Conservation (phyloP, 208 protist genomes). For the Leishmania mexicana region DNA sequence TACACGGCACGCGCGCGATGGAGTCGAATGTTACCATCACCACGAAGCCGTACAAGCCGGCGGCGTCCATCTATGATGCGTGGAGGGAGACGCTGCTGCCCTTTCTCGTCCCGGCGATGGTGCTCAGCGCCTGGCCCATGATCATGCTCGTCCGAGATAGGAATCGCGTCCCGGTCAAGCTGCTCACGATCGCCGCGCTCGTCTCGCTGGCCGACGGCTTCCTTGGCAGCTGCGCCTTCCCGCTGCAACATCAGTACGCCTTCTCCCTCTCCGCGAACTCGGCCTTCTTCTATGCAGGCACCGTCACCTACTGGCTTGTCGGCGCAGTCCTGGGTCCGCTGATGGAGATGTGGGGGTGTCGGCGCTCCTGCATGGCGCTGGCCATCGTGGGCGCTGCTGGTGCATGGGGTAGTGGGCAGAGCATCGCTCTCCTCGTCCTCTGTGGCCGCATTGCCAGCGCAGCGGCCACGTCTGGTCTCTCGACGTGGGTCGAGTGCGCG, state of each 20-base stretch:
- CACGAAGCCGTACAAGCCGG: neutral
- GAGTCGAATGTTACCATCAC: neutral
- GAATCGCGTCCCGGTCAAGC: slow-evolving; percentile 15
- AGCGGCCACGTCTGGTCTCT: slow-evolving; percentile 12
- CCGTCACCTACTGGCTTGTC: slow-evolving; percentile 19
- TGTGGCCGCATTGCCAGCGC: slow-evolving; percentile 12
- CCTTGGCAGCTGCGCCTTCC: slow-evolving; percentile 22
- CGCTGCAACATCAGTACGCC: slow-evolving; percentile 26
- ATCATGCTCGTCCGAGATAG: slow-evolving; percentile 6
- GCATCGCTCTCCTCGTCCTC: neutral
- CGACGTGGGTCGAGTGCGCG: slow-evolving; percentile 18
- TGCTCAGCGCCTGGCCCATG: slow-evolving; percentile 15
- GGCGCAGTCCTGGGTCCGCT: slow-evolving; percentile 10
- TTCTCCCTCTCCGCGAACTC: slow-evolving; percentile 14
- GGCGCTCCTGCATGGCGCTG: slow-evolving; percentile 8
- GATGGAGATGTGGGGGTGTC: slow-evolving; percentile 14
- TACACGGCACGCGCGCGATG: neutral
- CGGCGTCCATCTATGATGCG: slow-evolving; percentile 16
- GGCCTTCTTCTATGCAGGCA: slow-evolving; percentile 17
- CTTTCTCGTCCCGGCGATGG: slow-evolving; percentile 19
- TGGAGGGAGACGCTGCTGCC: slow-evolving; percentile 12
- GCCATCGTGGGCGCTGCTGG: slow-evolving; percentile 1
- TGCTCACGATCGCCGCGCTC: slow-evolving; percentile 15
- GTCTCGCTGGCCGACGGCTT: slow-evolving; percentile 19
- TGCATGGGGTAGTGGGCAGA: slow-evolving; percentile 11